Conservation (phyloP, 2,329 filamentous ascomycete species). For the Zymoseptoria brevis region DNA sequence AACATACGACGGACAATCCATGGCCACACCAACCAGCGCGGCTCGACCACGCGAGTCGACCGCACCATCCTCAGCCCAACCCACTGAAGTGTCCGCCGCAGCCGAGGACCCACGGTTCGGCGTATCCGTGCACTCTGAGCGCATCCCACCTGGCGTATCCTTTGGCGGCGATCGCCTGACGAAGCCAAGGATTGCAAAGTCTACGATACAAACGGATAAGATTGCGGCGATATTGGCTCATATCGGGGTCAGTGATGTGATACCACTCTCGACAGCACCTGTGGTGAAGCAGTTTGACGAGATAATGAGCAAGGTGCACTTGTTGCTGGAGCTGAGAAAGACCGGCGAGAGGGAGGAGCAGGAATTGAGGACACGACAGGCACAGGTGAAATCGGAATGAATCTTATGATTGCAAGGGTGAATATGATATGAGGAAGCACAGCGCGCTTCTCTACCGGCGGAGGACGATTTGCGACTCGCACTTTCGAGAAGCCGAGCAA, state of each 20-base stretch:
- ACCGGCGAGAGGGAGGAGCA: conserved; percentile 66
- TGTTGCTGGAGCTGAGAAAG: conserved; percentile 66
- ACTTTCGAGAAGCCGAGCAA: too few relatives aligned
- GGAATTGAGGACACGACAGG: conserved; percentile 53
- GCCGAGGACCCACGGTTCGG: conserved; percentile 75
- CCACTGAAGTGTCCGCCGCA: conserved; percentile 52
- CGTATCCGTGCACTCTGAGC: conserved; percentile 66
- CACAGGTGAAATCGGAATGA: conserved; percentile 23
- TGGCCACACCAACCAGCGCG: conserved; percentile 10
- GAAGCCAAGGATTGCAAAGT: conserved; percentile 70
- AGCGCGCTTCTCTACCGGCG: not conserved
- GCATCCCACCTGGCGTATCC: conserved; percentile 74
- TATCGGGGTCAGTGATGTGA: conserved; percentile 60
- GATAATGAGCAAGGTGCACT: conserved; percentile 59
- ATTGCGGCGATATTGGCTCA: conserved; percentile 66
- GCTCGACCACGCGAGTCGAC: conserved; percentile 39
- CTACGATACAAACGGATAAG: conserved; percentile 64
- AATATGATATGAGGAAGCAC: not conserved
- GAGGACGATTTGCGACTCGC: not conserved
- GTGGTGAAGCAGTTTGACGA: conserved; percentile 65
- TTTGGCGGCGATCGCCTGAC: conserved; percentile 81
- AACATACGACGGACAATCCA: conserved; percentile 18
- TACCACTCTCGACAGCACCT: conserved; percentile 65
- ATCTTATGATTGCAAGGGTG: not conserved
- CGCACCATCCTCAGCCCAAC: conserved; percentile 33